These are phyloP conservation scores for Nicotiana rustica DNA, from an alignment of 305 asterid species.

Conservation along the genomic window DNA sequence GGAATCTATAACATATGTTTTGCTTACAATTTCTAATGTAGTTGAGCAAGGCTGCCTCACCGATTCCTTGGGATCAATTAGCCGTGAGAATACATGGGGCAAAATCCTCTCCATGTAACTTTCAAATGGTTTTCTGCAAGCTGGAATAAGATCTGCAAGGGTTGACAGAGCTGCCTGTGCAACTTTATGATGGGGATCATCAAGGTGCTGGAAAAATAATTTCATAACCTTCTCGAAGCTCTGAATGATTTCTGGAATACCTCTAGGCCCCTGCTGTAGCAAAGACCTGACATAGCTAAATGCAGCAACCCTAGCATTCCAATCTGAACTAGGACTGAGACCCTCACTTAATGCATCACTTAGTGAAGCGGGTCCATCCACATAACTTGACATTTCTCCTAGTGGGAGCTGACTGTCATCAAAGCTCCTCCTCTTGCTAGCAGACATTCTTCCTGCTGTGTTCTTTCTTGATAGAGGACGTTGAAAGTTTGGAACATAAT, in stretches of 20 bases:
- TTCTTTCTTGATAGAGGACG: conserved; percentile 94
- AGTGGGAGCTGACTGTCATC: conserved; percentile 87
- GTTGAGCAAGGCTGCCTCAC: conserved; percentile 98
- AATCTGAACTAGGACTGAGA: conserved; percentile 90
- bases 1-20: conserved; percentile 89
- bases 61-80: conserved; percentile 95
- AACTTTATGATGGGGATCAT: conserved; percentile 99
- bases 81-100: conserved; percentile 97
- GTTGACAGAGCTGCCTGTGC: conserved; percentile 99
- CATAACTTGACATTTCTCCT: conserved; percentile 79
- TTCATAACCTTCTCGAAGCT: conserved; percentile 99
- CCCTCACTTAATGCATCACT: conserved; percentile 92
- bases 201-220: conserved; percentile 97
- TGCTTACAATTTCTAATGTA: conserved; percentile 86
- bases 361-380: conserved; percentile 91
- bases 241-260: conserved; percentile 92
- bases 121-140: conserved; percentile 97
- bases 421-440: conserved; percentile 95
- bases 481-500: conserved; percentile 86
- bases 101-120: conserved; percentile 97
- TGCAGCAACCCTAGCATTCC: conserved; percentile 98
- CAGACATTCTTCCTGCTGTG: conserved; percentile 79
- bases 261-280: conserved; percentile 93
- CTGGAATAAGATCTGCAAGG: conserved; percentile 94
- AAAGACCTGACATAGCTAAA: conserved; percentile 78